Base-by-base conservation (phyloP, 345 rosid species). In the Populus alba region DNA sequence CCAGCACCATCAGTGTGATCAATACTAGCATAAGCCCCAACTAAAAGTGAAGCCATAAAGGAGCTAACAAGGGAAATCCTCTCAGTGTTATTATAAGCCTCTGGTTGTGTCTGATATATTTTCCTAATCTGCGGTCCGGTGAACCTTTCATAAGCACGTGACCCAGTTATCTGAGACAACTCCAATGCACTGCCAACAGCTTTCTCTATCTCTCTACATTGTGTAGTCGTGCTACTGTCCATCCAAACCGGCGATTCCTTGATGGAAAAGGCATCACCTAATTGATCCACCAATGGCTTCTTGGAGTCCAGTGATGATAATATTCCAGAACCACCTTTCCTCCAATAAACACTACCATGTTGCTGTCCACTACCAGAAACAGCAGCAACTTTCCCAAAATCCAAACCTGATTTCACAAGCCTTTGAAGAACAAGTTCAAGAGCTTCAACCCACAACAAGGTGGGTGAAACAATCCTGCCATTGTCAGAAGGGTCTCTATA, bases 391-490 rank as follows among this genome's bases (percentile, higher is more conserved):
- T 90, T 94, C 25, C 78, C 83, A 71, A 96, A 92, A 80, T 94
- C 93, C 78, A 96, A 81, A 69, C 83, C 80, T 0, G 94, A 83
- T 15, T 84, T 80, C 2, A 82, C 73, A 33, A 96, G 92, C 78
- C 85, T 91, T 45, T 88, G 81, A 71, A 96, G 88, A 77, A 92
- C 85, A 75, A 94, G 90, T 81, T 96, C 99, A 66, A 94, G 83
- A 82, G 99, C 98, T 78, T 96, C 99, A 12, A 94, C 90, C 99
- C 98, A 96, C 98, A 96, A 90, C 72, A 92, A 75, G n/a, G 98
- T 94, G 74, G 99, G 99, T 31, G 99, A 94, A 73, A 92, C 97
- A 66, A 96, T 94, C 83, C 90, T 88, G 17, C 97, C 97, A 33
- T 77, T 88, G 38, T 76, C 86, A 6, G 88, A 79, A 1, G 91